A percentile compares a stretch with the other conserved stretches of the same genome.
Evolutionary conservation across 306 rosid species (phyloP).

Genomic region (Ormosia emarginata): DNA sequence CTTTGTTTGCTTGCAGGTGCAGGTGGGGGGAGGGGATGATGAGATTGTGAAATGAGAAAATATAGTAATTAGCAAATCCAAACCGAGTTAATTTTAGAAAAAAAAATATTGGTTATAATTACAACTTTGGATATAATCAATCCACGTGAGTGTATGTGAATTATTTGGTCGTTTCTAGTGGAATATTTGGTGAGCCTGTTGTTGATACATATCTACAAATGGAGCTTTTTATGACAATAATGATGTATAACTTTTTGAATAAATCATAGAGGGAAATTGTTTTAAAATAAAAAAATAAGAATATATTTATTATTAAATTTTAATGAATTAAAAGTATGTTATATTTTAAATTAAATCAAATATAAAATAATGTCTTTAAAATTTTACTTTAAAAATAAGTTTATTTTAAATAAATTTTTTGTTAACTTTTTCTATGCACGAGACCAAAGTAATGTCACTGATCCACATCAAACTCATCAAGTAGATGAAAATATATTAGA

Average conservation of each 20-base stretch:
- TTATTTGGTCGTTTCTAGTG: neutral
- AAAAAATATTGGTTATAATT: neutral
- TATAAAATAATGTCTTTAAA: too few relatives aligned
- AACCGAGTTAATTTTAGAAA: neutral
- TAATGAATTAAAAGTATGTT: too few relatives aligned
- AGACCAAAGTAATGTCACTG: neutral
- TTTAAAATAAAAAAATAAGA: too few relatives aligned
- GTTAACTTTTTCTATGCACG: neutral
- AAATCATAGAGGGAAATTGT: too few relatives aligned
- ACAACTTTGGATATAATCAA: neutral
- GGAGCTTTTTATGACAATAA: neutral
- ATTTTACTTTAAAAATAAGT: too few relatives aligned
- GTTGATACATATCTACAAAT: neutral
- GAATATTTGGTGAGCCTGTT: neutral
- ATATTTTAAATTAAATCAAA: too few relatives aligned
- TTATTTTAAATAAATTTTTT: too few relatives aligned
- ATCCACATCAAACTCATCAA: neutral
- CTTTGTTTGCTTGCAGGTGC: neutral
- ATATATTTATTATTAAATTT: too few relatives aligned
- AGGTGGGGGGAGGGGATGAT: neutral
- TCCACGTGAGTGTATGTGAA: neutral
- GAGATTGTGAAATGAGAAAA: neutral
- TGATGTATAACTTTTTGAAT: neutral
- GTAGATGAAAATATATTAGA: neutral
- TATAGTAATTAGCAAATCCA: neutral